Evolutionary conservation across 768 basidiomycete species (phyloP).

Genomic region (Lactarius hengduanensis): DNA sequence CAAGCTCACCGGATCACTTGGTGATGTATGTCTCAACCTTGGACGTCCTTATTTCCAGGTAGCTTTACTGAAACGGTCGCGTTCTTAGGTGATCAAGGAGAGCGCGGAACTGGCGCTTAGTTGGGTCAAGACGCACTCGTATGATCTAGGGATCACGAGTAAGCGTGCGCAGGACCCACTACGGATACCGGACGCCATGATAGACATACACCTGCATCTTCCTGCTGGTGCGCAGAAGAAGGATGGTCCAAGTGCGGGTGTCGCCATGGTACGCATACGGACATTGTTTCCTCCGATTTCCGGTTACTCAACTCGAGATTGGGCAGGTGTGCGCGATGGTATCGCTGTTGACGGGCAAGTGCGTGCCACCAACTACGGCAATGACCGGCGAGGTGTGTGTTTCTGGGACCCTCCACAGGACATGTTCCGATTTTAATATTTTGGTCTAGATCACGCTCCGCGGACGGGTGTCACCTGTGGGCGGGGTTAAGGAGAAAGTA

Average conservation of each 20-base stretch:
- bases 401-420: too few species aligned
- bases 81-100: constrained; percentile 76
- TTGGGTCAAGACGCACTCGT: constrained; percentile 88
- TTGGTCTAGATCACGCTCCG: constrained; percentile 67
- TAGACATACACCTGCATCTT: constrained; percentile 87
- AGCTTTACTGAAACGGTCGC: neutral
- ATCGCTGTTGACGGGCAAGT: constrained; percentile 75
- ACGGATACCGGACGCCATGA: constrained; percentile 56
- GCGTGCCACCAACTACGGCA: constrained; percentile 69
- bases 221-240: constrained; percentile 92
- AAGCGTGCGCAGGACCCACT: constrained; percentile 69
- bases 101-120: constrained; percentile 87
- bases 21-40: constrained; percentile 51
- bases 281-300: neutral
- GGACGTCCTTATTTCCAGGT: too few species aligned
- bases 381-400: constrained; percentile 86
- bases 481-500: constrained; percentile 91
- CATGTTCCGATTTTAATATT: too few species aligned
- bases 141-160: constrained; percentile 74
- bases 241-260: constrained; percentile 88
- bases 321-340: constrained; percentile 78
- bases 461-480: constrained; percentile 79
- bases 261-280: constrained; percentile 66
- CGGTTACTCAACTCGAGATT: neutral
- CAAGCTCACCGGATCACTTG: constrained; percentile 80